Conservation (phyloP, 1,284 basidiomycete genomes). For the Pseudozyma thailandica region DNA sequence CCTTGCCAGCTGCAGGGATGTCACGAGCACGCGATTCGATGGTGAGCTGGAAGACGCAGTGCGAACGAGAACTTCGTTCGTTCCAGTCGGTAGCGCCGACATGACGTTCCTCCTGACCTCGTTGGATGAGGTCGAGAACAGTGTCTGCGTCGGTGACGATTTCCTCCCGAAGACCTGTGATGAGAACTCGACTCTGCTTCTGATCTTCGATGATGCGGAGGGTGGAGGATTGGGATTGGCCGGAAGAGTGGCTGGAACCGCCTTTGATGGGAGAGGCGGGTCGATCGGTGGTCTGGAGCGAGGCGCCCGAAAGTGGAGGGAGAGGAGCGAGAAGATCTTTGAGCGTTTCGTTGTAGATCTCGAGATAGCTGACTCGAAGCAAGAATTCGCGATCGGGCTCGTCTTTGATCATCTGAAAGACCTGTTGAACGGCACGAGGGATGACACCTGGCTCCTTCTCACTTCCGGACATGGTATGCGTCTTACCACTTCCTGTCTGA, state of each 20-base stretch:
- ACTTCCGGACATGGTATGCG: conserved; percentile 85
- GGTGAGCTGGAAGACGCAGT: conserved; percentile 76
- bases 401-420: conserved; percentile 69
- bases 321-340: conserved; percentile 70
- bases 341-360: conserved; percentile 74
- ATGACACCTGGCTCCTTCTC: conserved; percentile 91
- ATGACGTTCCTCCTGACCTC: conserved; percentile 86
- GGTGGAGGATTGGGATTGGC: conserved; percentile 16
- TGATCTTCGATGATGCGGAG: conserved; percentile 66
- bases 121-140: conserved; percentile 76
- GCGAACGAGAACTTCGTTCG: conserved; percentile 90
- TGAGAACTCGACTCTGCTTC: conserved; percentile 69
- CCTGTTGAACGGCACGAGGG: conserved; percentile 80
- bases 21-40: conserved; percentile 55
- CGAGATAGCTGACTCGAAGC: conserved; percentile 73
- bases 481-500: conserved; percentile 76
- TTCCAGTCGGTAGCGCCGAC: conserved; percentile 99
- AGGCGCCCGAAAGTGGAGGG: conserved; percentile 9
- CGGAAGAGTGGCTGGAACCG: conserved; percentile 8
- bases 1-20: conserved; percentile 17
- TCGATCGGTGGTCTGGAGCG: conserved; percentile 21
- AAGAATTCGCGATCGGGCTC: conserved; percentile 69
- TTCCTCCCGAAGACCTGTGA: conserved; percentile 71
- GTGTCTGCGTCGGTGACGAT: conserved; percentile 71
- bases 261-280: conserved; percentile 43